phyloP scores from a whole-genome alignment of 2,329 filamentous ascomycete species.

The Fusarium sp. region DNA sequence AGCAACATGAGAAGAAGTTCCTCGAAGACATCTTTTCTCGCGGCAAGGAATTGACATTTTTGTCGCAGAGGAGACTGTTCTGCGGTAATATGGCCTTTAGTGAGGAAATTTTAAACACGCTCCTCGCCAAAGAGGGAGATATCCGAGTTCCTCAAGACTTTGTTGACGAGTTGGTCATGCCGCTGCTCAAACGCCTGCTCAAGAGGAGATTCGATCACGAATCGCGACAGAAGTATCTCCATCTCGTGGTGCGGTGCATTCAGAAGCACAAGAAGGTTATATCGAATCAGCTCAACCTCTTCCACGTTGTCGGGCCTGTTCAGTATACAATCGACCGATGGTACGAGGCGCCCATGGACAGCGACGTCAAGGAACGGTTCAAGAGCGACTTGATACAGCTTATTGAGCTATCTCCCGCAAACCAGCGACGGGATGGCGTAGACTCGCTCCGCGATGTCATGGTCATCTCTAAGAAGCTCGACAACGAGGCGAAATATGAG shows the following conservation, averaged over 20 bases:
- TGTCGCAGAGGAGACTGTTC: slow-evolving; percentile 17
- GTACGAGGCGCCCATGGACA: not conserved
- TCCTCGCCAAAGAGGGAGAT: slow-evolving; percentile 16
- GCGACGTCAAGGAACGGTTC: not conserved
- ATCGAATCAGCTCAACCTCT: not conserved
- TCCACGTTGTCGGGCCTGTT: not conserved
- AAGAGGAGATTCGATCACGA: slow-evolving; percentile 22
- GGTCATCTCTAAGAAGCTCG: not conserved
- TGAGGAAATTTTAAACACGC: slow-evolving; percentile 18
- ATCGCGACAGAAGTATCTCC: slow-evolving; percentile 26
- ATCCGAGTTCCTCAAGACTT: slow-evolving; percentile 32
- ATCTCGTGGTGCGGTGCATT: slow-evolving; percentile 23
- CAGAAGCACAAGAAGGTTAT: slow-evolving; percentile 8
- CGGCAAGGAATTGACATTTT: not conserved
- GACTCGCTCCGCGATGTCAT: not conserved
- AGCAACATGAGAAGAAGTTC: slow-evolving; percentile 29
- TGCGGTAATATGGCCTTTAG: slow-evolving; percentile 30
- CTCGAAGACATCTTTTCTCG: slow-evolving; percentile 29
- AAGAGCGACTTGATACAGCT: slow-evolving; percentile 10
- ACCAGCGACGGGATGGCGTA: not conserved
- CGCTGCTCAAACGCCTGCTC: slow-evolving; percentile 35
- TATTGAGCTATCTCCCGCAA: slow-evolving; percentile 10
- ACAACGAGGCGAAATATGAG: slow-evolving; percentile 24
- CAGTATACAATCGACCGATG: slow-evolving; percentile 33
- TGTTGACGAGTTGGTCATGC: slow-evolving; percentile 31